Conservation (phyloP, 148 eudicot genomes). For the Vaccinium myrtillus region DNA sequence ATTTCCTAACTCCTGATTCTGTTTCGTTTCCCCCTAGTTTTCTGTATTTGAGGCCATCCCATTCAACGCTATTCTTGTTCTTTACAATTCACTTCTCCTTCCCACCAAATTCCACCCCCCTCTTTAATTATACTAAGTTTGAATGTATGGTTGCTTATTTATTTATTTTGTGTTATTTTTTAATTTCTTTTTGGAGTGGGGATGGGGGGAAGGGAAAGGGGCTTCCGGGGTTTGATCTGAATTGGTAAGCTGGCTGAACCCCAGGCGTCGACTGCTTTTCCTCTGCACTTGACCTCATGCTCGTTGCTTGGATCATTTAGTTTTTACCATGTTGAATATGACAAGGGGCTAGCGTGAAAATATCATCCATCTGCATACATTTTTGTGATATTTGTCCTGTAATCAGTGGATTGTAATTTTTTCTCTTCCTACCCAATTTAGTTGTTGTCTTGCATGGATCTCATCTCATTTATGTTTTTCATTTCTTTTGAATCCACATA, state of each 20-base stretch:
- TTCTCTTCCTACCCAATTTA: background rate
- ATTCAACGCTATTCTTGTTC: background rate
- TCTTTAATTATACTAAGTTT: background rate
- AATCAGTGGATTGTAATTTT: background rate
- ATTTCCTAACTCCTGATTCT: background rate
- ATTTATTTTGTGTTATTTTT: too few relatives aligned
- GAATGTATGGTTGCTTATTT: background rate
- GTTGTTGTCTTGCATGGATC: background rate
- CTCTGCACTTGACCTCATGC: background rate
- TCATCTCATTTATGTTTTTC: background rate
- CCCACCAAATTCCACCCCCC: background rate
- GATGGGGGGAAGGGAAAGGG: background rate
- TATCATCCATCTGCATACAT: background rate
- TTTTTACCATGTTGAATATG: background rate
- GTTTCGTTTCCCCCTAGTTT: background rate
- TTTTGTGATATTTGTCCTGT: background rate
- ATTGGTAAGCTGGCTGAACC: background rate
- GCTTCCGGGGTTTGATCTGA: background rate
- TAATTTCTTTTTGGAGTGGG: background rate
- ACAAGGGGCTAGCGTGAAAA: background rate
- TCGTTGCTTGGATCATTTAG: background rate
- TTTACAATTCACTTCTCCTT: background rate
- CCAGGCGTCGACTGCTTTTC: background rate
- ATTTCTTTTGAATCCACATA: conserved; percentile 24
- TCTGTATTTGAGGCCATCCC: background rate